Evolutionary conservation across 2,329 filamentous ascomycete genomes (phyloP).

Genomic region (Claviceps citrina): DNA sequence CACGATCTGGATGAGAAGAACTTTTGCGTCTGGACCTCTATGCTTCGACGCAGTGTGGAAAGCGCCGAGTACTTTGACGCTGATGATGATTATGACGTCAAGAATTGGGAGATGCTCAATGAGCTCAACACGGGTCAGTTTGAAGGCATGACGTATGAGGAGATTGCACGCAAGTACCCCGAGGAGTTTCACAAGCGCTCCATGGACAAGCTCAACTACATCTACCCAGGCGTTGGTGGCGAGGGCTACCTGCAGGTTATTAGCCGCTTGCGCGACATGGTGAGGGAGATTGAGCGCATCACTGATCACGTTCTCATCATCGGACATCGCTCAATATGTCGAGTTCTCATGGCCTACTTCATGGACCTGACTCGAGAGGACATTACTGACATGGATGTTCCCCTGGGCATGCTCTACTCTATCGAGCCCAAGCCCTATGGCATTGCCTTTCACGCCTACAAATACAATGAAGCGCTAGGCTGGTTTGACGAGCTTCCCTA

Average conservation of each 20-base stretch:
- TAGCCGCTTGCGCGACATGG: conserved; percentile 85
- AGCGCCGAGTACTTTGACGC: conserved; percentile 77
- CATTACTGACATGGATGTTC: conserved; percentile 87
- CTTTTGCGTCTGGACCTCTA: conserved; percentile 97
- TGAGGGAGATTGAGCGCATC: conserved; percentile 92
- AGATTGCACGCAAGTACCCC: conserved; percentile 65
- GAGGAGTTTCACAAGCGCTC: conserved; percentile 71
- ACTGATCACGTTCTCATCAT: conserved; percentile 89
- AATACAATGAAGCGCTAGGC: conserved; percentile 61
- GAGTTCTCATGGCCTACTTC: conserved; percentile 91
- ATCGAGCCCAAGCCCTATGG: conserved; percentile 97
- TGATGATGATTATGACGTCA: conserved; percentile 90
- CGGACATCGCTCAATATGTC: conserved; percentile 79
- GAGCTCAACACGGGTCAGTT: conserved; percentile 87
- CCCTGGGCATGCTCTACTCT: conserved; percentile 82
- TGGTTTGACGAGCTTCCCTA: conserved; percentile 80
- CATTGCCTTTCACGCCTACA: conserved; percentile 90
- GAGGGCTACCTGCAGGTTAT: conserved; percentile 97
- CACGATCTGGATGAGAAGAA: conserved; percentile 62
- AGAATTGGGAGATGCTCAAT: conserved; percentile 96
- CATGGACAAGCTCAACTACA: conserved; percentile 83
- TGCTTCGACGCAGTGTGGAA: conserved; percentile 80
- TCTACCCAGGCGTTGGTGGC: conserved; percentile 88
- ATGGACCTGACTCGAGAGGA: conserved; percentile 80
- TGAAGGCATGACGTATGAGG: conserved; percentile 87